Conservation (phyloP, 768 basidiomycete genomes). For the Lepiota venenata region DNA sequence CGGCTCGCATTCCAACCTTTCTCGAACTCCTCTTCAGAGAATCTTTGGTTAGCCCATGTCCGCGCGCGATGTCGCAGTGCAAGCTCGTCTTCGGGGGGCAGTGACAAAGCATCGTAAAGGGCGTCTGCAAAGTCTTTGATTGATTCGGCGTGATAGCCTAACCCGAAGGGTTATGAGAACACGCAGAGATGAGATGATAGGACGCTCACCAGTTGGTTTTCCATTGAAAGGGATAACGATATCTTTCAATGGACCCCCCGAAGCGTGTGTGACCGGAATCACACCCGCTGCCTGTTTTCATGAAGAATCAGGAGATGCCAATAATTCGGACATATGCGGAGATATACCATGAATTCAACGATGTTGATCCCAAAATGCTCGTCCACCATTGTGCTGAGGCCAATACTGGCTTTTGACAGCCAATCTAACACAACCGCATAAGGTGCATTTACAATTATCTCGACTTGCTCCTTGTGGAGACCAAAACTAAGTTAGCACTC, state of each 20-base stretch:
- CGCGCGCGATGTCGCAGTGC: slow-evolving; percentile 69
- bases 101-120: slow-evolving; percentile 59
- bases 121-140: slow-evolving; percentile 62
- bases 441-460: slow-evolving; percentile 82
- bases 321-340: neutral
- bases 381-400: slow-evolving; percentile 95
- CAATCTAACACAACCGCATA: slow-evolving; percentile 68
- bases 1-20: slow-evolving; percentile 67
- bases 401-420: slow-evolving; percentile 75
- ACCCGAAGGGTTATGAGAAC: neutral
- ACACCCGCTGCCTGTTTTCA: slow-evolving; percentile 80
- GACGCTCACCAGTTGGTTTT: slow-evolving; percentile 55
- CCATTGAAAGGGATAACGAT: slow-evolving; percentile 82
- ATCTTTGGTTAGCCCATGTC: slow-evolving; percentile 65
- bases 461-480: slow-evolving; percentile 53
- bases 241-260: slow-evolving; percentile 88
- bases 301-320: neutral
- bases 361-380: slow-evolving; percentile 99
- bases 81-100: slow-evolving; percentile 50
- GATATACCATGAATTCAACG: slow-evolving; percentile 93
- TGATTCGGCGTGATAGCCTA: slow-evolving; percentile 78
- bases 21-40: slow-evolving; percentile 78
- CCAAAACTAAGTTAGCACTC: neutral
- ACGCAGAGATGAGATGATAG: neutral
- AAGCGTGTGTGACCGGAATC: slow-evolving; percentile 89